These are phyloP conservation scores for Cryptosporidium muris DNA, from an alignment of 169 alveolate genomes.

Conservation along the genomic window DNA sequence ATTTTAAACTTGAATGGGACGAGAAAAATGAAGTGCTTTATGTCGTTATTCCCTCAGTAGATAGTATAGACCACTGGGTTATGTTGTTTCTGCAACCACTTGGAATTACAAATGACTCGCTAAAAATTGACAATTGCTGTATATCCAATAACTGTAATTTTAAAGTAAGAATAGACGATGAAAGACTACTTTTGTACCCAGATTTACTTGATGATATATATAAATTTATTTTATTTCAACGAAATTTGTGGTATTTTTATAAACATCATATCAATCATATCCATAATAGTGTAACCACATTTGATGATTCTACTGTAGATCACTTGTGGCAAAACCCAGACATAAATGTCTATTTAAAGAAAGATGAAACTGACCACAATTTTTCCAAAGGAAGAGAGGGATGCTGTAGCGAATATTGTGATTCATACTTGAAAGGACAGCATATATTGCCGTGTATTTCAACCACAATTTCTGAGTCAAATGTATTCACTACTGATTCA, in stretches of 20 bases:
- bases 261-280: background rate
- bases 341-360: conserved; percentile 34
- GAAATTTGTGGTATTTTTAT: conserved; percentile 20
- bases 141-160: conserved; percentile 25
- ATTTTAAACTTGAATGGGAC: conserved; percentile 68
- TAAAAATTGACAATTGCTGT: conserved; percentile 34
- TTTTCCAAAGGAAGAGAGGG: too few species aligned
- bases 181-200: conserved; percentile 58
- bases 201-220: conserved; percentile 59
- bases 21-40: conserved; percentile 25
- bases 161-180: conserved; percentile 63
- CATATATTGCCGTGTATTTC: conserved; percentile 19
- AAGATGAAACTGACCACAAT: too few species aligned
- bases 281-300: background rate
- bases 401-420: too few species aligned
- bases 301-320: background rate
- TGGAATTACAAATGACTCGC: conserved; percentile 58
- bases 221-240: conserved; percentile 18
- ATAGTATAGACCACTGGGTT: conserved; percentile 69
- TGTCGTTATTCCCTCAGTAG: conserved; percentile 62
- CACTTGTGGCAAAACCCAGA: conserved; percentile 20
- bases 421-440: background rate
- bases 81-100: conserved; percentile 65
- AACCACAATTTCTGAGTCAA: conserved; percentile 49
- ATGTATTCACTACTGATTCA: conserved; percentile 38